phyloP scores from a whole-genome alignment of 108 stramenopile species.

The Epithemia pelagica region DNA sequence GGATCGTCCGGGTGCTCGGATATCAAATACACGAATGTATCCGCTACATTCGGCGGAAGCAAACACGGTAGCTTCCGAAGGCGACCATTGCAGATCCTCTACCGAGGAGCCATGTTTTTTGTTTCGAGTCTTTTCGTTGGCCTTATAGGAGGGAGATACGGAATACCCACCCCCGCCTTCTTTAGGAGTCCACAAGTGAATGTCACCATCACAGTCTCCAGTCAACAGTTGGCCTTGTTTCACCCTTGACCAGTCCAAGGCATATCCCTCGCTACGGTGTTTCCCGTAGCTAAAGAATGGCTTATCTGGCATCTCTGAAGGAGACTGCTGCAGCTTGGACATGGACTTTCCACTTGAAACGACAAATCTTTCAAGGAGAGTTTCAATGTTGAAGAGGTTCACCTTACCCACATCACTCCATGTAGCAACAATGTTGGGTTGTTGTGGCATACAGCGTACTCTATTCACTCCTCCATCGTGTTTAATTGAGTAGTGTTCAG shows the following conservation, averaged over 20 bases:
- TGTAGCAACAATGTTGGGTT: slow-evolving; percentile 81
- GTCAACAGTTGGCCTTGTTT: slow-evolving; percentile 73
- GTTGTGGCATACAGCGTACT: slow-evolving; percentile 89
- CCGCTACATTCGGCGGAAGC: slow-evolving; percentile 79
- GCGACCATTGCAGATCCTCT: slow-evolving; percentile 96
- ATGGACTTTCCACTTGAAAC: slow-evolving; percentile 41
- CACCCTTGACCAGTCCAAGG: slow-evolving; percentile 85
- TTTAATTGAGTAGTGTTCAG: slow-evolving; percentile 72
- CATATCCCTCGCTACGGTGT: slow-evolving; percentile 87
- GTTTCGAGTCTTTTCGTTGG: slow-evolving; percentile 20
- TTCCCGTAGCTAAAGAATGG: slow-evolving; percentile 75
- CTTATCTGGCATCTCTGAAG: slow-evolving; percentile 25
- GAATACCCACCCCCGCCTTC: slow-evolving; percentile 21
- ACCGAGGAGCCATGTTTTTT: slow-evolving; percentile 56
- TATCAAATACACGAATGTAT: slow-evolving; percentile 87
- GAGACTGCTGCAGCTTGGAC: neutral
- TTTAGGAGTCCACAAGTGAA: slow-evolving; percentile 74
- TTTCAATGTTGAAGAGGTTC: slow-evolving; percentile 80
- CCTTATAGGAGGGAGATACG: slow-evolving; percentile 46
- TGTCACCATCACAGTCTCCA: slow-evolving; percentile 85
- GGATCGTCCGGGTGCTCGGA: slow-evolving; percentile 62
- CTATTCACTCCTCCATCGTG: slow-evolving; percentile 95
- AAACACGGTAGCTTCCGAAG: slow-evolving; percentile 92
- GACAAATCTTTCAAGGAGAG: slow-evolving; percentile 43
- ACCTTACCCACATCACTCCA: slow-evolving; percentile 88